Evolutionary conservation across 139 green algal genomes (phyloP).

Genomic region (Pedinophyceae sp.): DNA sequence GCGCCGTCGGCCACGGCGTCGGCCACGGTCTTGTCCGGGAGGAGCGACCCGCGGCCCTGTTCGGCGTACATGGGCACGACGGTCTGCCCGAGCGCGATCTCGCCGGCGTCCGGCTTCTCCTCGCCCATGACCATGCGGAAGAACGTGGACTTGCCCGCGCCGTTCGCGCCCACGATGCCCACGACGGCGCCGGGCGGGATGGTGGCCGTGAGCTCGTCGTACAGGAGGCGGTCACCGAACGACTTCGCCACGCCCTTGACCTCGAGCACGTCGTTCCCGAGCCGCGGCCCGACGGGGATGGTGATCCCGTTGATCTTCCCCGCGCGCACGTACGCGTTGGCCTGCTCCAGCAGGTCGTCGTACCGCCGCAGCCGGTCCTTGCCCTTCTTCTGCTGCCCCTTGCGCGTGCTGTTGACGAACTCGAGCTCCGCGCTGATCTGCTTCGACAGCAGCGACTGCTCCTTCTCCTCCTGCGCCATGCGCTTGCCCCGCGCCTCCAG

Average conservation of each 20-base stretch:
- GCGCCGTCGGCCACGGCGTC: neutral
- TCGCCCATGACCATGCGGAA: constrained; percentile 68
- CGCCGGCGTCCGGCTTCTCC: constrained; percentile 33
- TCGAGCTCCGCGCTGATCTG: constrained; percentile 33
- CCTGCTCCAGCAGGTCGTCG: constrained; percentile 41
- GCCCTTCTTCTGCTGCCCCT: constrained; percentile 78
- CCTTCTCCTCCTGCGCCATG: neutral
- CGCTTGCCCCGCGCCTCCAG: constrained; percentile 29
- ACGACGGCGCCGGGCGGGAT: constrained; percentile 39
- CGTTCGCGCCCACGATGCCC: constrained; percentile 64
- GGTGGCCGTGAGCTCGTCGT: constrained; percentile 35
- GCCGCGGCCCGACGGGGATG: constrained; percentile 41
- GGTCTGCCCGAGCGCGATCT: constrained; percentile 40
- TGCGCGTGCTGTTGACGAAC: constrained; percentile 36
- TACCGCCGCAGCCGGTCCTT: constrained; percentile 43
- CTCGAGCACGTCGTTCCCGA: constrained; percentile 46
- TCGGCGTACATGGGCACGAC: constrained; percentile 70
- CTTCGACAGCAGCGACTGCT: constrained; percentile 1
- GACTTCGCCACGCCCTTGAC: constrained; percentile 14
- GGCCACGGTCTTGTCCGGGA: constrained; percentile 29
- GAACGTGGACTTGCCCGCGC: constrained; percentile 61
- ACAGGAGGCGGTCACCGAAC: constrained; percentile 20
- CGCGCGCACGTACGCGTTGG: constrained; percentile 18
- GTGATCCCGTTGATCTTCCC: constrained; percentile 52
- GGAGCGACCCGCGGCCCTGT: constrained; percentile 49